Evolutionary conservation across 495 filamentous ascomycete genomes (phyloP).

Genomic region (Podospora didyma): DNA sequence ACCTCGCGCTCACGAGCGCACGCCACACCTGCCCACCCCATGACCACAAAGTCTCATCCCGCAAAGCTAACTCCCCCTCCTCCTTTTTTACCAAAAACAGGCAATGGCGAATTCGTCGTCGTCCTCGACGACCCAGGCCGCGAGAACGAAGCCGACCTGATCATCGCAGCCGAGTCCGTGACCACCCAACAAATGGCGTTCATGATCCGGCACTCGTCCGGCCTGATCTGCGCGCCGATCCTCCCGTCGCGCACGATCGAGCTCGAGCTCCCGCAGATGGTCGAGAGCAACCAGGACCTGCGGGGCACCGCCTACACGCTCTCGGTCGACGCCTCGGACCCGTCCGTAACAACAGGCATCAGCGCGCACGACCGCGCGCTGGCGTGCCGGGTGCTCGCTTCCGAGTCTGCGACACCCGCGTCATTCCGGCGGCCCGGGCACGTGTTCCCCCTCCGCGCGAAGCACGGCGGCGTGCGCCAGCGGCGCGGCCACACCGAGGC

Average conservation of each 20-base stretch:
- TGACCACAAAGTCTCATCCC: too few species aligned
- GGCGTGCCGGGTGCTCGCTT: conserved; percentile 75
- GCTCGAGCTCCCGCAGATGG: conserved; percentile 87
- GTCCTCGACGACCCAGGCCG: conserved; percentile 86
- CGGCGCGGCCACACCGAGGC: conserved; percentile 90
- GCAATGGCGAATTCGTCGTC: conserved; percentile 88
- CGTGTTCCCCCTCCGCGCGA: conserved; percentile 79
- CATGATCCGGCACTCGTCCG: conserved; percentile 85
- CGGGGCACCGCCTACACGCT: conserved; percentile 91
- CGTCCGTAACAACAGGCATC: conserved; percentile 82
- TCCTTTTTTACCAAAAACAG: too few species aligned
- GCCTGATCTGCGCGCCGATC: conserved; percentile 85
- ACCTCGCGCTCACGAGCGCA: background rate
- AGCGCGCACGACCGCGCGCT: conserved; percentile 81
- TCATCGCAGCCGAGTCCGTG: conserved; percentile 83
- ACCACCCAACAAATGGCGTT: conserved; percentile 92
- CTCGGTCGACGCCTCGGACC: conserved; percentile 70
- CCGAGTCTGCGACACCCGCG: conserved; percentile 49
- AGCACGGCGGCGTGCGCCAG: conserved; percentile 73
- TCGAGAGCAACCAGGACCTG: conserved; percentile 72
- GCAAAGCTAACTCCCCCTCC: conserved; percentile 6
- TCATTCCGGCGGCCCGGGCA: conserved; percentile 84
- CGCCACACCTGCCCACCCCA: background rate
- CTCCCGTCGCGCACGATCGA: conserved; percentile 57
- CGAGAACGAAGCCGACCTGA: conserved; percentile 97